Evolutionary conservation across 2,329 filamentous ascomycete species (phyloP).

Genomic region (Trichoderma simmonsii): DNA sequence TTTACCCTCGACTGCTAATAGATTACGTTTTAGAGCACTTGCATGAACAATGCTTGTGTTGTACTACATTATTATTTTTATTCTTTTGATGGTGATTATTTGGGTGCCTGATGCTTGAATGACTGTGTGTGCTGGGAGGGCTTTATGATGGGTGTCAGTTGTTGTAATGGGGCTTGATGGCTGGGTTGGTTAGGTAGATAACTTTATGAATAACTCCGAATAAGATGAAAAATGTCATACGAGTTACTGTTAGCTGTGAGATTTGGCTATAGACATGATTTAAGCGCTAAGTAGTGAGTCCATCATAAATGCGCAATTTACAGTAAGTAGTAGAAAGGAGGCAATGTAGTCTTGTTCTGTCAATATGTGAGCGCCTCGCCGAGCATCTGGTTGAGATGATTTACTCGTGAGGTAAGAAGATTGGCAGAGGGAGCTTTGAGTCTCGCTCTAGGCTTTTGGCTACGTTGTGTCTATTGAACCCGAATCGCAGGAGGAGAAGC

Average conservation of each 20-base stretch:
- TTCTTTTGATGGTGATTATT: constrained; percentile 1
- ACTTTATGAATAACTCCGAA: neutral
- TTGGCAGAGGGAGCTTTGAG: neutral
- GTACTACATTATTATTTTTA: neutral
- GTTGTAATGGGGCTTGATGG: neutral
- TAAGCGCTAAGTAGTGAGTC: no score
- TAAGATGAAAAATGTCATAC: neutral
- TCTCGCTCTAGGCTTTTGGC: no score
- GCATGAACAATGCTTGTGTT: constrained; percentile 1
- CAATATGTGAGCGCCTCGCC: neutral
- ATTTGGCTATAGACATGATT: neutral
- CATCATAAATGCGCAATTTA: no score
- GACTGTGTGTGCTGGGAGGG: neutral
- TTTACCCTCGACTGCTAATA: neutral
- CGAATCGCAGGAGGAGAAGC: neutral
- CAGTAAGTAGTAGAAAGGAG: neutral
- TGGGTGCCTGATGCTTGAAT: neutral
- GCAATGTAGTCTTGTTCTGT: neutral
- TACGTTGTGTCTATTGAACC: neutral
- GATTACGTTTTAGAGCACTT: constrained; percentile 5
- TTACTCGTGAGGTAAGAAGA: neutral
- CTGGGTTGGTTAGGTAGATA: neutral
- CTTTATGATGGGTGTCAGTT: neutral
- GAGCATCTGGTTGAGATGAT: neutral
- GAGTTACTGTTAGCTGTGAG: neutral